These are phyloP conservation scores for Scheffersomyces illinoinensis DNA, from an alignment of 1,139 yeast genomes.

Conservation along the genomic window DNA sequence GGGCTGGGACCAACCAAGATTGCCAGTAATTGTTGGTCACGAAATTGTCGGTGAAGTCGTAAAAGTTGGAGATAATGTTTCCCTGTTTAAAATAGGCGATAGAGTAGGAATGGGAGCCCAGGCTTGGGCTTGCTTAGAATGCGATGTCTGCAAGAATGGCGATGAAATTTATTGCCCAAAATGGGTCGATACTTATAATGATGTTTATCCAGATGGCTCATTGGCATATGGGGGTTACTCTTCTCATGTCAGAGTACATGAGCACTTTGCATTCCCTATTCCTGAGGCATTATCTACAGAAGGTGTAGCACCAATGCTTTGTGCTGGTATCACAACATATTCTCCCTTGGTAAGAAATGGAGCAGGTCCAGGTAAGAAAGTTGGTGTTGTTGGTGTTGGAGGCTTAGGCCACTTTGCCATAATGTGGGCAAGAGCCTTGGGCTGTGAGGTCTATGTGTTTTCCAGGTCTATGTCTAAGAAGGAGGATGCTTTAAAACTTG, in stretches of 20 bases:
- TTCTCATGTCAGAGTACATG: constrained; percentile 48
- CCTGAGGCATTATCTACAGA: constrained; percentile 45
- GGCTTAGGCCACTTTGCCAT: constrained; percentile 64
- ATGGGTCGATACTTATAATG: constrained; percentile 45
- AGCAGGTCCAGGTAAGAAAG: constrained; percentile 44
- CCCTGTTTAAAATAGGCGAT: constrained; percentile 37
- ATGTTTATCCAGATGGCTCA: constrained; percentile 39
- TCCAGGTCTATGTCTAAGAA: constrained; percentile 51
- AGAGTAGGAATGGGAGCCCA: constrained; percentile 57
- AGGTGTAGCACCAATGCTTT: constrained; percentile 51
- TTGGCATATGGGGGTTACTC: constrained; percentile 58
- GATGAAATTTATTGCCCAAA: constrained; percentile 51
- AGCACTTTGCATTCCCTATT: constrained; percentile 48
- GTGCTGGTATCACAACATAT: constrained; percentile 55
- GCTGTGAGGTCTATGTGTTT: constrained; percentile 58
- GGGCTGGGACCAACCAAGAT: constrained; percentile 36
- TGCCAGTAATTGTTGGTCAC: constrained; percentile 45
- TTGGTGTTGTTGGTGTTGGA: constrained; percentile 60
- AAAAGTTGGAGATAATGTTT: constrained; percentile 40
- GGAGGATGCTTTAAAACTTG: constrained; percentile 52
- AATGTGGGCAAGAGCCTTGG: constrained; percentile 56
- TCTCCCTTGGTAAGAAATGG: constrained; percentile 50
- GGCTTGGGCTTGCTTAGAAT: constrained; percentile 43
- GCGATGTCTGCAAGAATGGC: constrained; percentile 40
- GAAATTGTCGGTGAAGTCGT: constrained; percentile 50